Base-by-base conservation (phyloP, 1,139 yeast species). In the Sugiyamaella japonica region DNA sequence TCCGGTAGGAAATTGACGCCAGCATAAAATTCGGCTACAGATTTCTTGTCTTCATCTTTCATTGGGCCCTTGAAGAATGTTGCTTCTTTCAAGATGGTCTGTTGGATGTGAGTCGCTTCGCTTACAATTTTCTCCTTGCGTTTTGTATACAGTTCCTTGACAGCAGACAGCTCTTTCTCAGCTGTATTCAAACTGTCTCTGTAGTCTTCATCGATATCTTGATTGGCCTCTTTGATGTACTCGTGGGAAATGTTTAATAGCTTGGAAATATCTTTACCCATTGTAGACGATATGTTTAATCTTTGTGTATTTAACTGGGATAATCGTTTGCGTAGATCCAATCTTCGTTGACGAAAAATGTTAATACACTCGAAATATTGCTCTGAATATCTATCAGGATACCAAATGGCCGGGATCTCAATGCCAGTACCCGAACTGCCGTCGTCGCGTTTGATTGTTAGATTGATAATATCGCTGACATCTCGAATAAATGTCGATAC, bases 361-460 rank as follows among this genome's bases (percentile, higher is more conserved):
- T 53, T 48, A 31, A 72, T 58, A 6, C 61, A 57, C 0, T 61
- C 59, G 15, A 58, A 60, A 32, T 69, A 66, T 13, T 70, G 70
- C 20, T 63, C 55, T 0, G 77, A 66, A 61, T 76, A 79, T 7
- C 80, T 66, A 53, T 76, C 79, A 0, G 83, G 83, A 54, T 75
- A 78, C 63, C 79, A 74, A 12, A 58, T 59, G 4, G 69, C 65
- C 1, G 72, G 71, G 15, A 77, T 48, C 10, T 63, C 62, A 45
- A 77, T 63, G 0, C 79, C 79, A 3, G 70, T 66, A 1, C 70
- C 68, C 2, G 66, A 53, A 15, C 61, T 48, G 7, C 67, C 67
- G 25, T 68, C 65, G 12, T 72, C 71, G 5, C 73, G 69, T 28
- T 74, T 74, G 29, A 78, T 62, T 1, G 73, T 59, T 23, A 80